These are phyloP conservation scores for Blastobotrys malaysiensis DNA, from an alignment of 1,139 yeast species.

Conservation along the genomic window DNA sequence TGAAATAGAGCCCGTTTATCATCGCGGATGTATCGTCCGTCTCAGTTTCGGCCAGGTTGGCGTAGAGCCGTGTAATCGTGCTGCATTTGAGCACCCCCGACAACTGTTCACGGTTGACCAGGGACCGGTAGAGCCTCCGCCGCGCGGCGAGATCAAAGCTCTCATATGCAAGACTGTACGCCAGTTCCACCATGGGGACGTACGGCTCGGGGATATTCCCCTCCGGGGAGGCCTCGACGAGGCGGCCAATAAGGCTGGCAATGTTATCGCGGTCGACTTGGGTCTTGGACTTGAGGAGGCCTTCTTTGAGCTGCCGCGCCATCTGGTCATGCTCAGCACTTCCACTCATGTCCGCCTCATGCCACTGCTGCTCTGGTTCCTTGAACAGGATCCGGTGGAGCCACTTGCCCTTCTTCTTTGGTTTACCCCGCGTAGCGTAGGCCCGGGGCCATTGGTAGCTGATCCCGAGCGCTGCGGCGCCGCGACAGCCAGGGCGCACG, in stretches of 20 bases:
- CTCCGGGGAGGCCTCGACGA: slow-evolving; percentile 12
- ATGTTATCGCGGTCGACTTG: background rate
- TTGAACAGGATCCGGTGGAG: background rate
- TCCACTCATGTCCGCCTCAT: background rate
- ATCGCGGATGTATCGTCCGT: slow-evolving; percentile 9
- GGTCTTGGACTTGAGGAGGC: slow-evolving; percentile 6
- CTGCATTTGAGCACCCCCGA: background rate
- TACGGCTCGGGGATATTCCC: slow-evolving; percentile 13
- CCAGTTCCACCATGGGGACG: slow-evolving; percentile 13
- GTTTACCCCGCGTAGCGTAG: background rate
- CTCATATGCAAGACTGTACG: slow-evolving; percentile 5
- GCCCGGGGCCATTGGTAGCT: background rate
- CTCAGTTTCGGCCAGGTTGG: slow-evolving; percentile 13
- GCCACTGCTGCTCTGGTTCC: background rate
- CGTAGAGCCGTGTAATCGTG: slow-evolving; percentile 21
- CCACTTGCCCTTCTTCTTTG: background rate
- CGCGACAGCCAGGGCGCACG: background rate
- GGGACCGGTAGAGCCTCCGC: slow-evolving; percentile 2
- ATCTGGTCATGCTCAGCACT: slow-evolving; percentile 6
- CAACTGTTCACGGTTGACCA: background rate
- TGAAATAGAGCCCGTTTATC: slow-evolving; percentile 21
- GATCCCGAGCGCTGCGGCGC: background rate
- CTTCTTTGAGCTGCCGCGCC: slow-evolving; percentile 10
- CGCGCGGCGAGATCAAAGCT: background rate
- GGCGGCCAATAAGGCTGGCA: background rate